A percentile compares a stretch with the other conserved stretches of the same genome.
Conservation (phyloP, 2,329 filamentous ascomycete genomes). For the Blastomyces silverae region DNA sequence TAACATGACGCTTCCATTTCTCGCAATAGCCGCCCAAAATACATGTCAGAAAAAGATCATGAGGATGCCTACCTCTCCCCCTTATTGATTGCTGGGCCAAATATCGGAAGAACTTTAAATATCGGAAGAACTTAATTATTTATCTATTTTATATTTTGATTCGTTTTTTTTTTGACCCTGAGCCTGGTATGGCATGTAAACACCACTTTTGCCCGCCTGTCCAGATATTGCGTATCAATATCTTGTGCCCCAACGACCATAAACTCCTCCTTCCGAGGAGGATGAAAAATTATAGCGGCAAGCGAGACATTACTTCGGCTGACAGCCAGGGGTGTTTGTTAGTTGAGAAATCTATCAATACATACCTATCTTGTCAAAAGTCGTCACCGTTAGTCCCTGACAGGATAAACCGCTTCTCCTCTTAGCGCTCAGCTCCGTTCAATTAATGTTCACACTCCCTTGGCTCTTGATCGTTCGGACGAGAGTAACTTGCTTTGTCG, state of each 20-base stretch:
- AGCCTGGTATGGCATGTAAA: neutral
- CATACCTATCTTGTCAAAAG: neutral
- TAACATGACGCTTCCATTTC: neutral
- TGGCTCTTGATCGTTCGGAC: neutral
- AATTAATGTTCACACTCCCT: neutral
- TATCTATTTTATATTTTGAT: neutral
- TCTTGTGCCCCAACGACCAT: neutral
- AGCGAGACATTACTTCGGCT: neutral
- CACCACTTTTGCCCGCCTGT: neutral
- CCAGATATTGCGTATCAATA: neutral
- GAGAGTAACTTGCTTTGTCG: neutral
- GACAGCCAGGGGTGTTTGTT: neutral
- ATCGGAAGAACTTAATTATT: neutral
- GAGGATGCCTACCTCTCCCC: neutral
- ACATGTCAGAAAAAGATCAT: neutral
- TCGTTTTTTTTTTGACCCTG: neutral
- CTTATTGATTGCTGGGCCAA: neutral
- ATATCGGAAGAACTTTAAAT: neutral
- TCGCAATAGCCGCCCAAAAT: slow-evolving; percentile 8
- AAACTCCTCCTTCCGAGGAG: neutral
- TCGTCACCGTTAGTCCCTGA: neutral
- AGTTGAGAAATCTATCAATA: neutral
- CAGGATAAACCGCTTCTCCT: neutral
- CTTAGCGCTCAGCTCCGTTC: neutral
- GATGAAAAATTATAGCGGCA: neutral